Conservation (phyloP, 2,329 filamentous ascomycete genomes). For the Neofusicoccum parvum region DNA sequence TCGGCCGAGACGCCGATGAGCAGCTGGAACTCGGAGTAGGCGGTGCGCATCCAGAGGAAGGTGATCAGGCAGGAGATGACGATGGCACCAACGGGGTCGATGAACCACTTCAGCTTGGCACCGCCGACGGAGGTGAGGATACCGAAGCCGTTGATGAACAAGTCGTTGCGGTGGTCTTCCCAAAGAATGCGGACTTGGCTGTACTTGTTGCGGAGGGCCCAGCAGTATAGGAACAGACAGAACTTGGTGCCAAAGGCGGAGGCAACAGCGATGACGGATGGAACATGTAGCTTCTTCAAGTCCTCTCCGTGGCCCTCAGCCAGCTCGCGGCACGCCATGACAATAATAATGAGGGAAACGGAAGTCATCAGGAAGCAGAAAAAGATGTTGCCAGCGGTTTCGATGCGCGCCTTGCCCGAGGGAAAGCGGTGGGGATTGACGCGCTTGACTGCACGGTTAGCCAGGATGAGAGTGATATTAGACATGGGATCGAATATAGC, state of each 20-base stretch:
- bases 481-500: conserved; percentile 90
- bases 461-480: conserved; percentile 84
- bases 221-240: conserved; percentile 85
- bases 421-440: conserved; percentile 88
- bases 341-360: conserved; percentile 89
- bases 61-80: conserved; percentile 78
- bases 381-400: conserved; percentile 92
- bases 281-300: conserved; percentile 70
- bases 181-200: conserved; percentile 89
- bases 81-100: conserved; percentile 91
- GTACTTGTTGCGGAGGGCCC: conserved; percentile 85
- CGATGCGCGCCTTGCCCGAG: conserved; percentile 88
- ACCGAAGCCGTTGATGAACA: conserved; percentile 95
- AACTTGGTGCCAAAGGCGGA: conserved; percentile 87
- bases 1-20: conserved; percentile 88
- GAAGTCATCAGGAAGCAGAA: conserved; percentile 97
- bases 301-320: conserved; percentile 51
- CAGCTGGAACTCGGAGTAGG: conserved; percentile 85
- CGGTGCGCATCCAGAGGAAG: conserved; percentile 79
- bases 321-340: conserved; percentile 78
- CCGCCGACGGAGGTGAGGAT: conserved; percentile 90
- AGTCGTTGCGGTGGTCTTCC: conserved; percentile 96
- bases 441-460: conserved; percentile 81
- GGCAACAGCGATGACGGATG: conserved; percentile 81
- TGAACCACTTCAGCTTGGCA: conserved; percentile 87